phyloP scores from a whole-genome alignment of 257 asterid species.

The Linaria vulgaris region DNA sequence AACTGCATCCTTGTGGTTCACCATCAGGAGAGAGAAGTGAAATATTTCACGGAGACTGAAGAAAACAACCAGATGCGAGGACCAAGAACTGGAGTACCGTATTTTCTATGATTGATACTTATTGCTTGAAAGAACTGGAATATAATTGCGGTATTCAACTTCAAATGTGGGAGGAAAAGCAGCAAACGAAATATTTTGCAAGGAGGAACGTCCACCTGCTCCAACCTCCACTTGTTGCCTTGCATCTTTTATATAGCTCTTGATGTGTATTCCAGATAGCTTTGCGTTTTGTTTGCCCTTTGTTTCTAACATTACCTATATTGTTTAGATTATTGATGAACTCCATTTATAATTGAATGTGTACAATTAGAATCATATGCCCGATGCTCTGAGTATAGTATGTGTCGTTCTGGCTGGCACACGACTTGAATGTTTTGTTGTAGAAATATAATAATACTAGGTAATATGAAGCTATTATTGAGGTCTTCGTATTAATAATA shows the following conservation, averaged over 20 bases:
- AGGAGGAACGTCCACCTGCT: constrained; percentile 2
- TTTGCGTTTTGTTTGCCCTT: constrained; percentile 1
- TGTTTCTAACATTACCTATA: background rate
- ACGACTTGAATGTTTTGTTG: no score
- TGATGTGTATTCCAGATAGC: constrained; percentile 20
- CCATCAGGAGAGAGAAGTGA: constrained; percentile 85
- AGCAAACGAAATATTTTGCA: background rate
- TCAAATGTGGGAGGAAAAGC: constrained; percentile 7
- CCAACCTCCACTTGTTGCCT: constrained; percentile 7
- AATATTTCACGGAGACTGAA: constrained; percentile 96
- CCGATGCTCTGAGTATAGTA: background rate
- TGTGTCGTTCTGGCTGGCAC: background rate
- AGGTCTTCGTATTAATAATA: no score
- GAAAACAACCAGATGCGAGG: constrained; percentile 99
- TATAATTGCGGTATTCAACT: constrained; percentile 8
- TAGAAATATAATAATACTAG: no score
- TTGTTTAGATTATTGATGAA: constrained; percentile 18
- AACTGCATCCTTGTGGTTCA: background rate
- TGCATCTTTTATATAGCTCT: constrained; percentile 18
- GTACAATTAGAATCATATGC: constrained; percentile 27
- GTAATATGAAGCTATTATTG: no score
- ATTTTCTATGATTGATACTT: constrained; percentile 55
- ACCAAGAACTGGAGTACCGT: constrained; percentile 95
- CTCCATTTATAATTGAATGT: constrained; percentile 18
- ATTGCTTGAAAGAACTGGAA: constrained; percentile 3